Evolutionary conservation across 1,284 basidiomycete genomes (phyloP).

Genomic region (Pulveroboletus sp.): DNA sequence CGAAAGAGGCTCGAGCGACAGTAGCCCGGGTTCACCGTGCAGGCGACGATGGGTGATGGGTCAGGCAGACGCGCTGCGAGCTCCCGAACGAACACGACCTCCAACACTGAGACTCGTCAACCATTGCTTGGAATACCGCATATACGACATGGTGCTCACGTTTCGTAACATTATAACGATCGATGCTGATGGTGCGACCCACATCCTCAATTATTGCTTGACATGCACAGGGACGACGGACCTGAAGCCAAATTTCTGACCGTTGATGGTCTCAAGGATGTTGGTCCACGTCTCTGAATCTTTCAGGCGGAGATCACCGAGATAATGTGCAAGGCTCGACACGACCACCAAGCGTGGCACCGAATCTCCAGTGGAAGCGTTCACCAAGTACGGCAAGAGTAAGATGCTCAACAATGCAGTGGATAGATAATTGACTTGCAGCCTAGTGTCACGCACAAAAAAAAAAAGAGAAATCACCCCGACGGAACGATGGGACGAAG

Average conservation of each 20-base stretch:
- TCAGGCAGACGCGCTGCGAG: too few relatives aligned
- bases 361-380: neutral
- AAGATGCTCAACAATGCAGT: slow-evolving; percentile 25
- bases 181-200: too few relatives aligned
- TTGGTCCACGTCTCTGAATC: slow-evolving; percentile 8
- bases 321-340: slow-evolving; percentile 22
- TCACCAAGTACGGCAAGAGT: slow-evolving; percentile 21
- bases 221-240: neutral
- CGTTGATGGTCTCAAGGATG: slow-evolving; percentile 14
- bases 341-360: slow-evolving; percentile 27
- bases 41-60: too few relatives aligned
- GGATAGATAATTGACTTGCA: slow-evolving; percentile 32
- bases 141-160: too few relatives aligned
- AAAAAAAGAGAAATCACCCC: too few relatives aligned
- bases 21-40: too few relatives aligned
- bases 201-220: neutral
- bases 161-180: too few relatives aligned
- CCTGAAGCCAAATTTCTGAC: neutral
- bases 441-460: slow-evolving; percentile 5
- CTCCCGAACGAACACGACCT: too few relatives aligned
- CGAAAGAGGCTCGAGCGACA: too few relatives aligned
- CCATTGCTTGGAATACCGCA: too few relatives aligned
- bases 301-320: slow-evolving; percentile 2
- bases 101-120: too few relatives aligned
- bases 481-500: neutral